Evolutionary conservation across 768 basidiomycete genomes (phyloP).

Genomic region (Kockovaella imperatae): DNA sequence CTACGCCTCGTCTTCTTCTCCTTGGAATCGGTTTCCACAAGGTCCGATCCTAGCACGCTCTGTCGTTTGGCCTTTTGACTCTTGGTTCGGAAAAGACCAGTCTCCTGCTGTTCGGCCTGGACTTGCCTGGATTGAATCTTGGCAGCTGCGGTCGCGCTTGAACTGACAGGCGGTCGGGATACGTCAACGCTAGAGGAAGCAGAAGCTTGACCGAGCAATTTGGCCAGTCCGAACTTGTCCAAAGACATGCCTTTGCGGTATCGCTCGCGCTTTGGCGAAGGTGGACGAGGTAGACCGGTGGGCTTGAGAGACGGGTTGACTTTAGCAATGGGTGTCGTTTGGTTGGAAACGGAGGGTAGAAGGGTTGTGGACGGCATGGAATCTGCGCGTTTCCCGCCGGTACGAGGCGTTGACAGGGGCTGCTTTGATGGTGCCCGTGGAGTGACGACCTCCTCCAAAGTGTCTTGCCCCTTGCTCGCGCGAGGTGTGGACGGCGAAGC

Average conservation of each 20-base stretch:
- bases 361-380: conserved; percentile 9
- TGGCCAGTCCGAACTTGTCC: conserved; percentile 70
- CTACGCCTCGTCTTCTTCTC: conserved; percentile 55
- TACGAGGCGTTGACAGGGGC: conserved; percentile 7
- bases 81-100: not conserved
- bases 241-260: conserved; percentile 65
- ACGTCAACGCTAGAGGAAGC: conserved; percentile 12
- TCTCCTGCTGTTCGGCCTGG: no score
- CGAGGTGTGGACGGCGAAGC: conserved; percentile 30
- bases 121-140: no score
- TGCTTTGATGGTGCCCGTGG: conserved; percentile 12
- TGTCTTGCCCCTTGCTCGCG: conserved; percentile 4
- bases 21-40: conserved; percentile 27
- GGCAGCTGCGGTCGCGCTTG: conserved; percentile 12
- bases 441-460: conserved; percentile 8
- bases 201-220: conserved; percentile 52
- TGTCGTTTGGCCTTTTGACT: conserved; percentile 1
- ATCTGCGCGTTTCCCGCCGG: conserved; percentile 8
- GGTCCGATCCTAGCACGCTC: not conserved
- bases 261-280: conserved; percentile 34
- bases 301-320: conserved; percentile 7
- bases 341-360: not conserved
- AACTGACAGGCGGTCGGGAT: conserved; percentile 17
- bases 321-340: conserved; percentile 5
- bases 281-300: conserved; percentile 17